A percentile compares a stretch with the other conserved stretches of the same genome.
phyloP scores from a whole-genome alignment of 345 rosid species.

The Odontarrhena argentea region DNA sequence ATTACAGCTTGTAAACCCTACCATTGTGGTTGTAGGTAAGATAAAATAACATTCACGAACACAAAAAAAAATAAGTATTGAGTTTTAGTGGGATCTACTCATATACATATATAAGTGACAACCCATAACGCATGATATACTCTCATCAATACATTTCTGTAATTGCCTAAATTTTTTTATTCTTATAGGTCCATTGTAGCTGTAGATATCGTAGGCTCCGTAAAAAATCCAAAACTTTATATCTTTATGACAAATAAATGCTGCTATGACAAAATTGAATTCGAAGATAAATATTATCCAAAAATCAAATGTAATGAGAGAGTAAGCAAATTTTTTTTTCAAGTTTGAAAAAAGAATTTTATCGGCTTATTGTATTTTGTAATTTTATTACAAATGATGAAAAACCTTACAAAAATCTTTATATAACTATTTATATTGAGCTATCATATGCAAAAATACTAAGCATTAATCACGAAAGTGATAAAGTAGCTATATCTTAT shows the following conservation, averaged over 20 bases:
- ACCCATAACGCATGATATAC: slow-evolving; percentile 23
- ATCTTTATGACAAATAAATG: neutral
- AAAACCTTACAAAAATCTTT: no score
- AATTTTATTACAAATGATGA: no score
- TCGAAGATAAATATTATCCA: neutral
- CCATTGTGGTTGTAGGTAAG: neutral
- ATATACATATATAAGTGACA: neutral
- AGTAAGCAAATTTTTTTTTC: no score
- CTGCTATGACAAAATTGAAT: neutral
- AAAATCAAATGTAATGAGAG: neutral
- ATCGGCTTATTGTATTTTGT: no score
- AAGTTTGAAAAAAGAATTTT: no score
- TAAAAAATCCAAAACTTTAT: neutral
- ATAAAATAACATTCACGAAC: neutral
- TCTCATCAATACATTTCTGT: neutral
- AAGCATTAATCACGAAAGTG: no score
- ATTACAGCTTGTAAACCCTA: slow-evolving; percentile 13
- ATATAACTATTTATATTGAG: no score
- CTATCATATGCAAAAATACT: no score
- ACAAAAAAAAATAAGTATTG: neutral
- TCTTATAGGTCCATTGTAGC: neutral
- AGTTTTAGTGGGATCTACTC: slow-evolving; percentile 8
- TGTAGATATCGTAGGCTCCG: neutral
- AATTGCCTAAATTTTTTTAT: neutral
- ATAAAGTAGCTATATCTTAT: no score